Percentiles rank a stretch among this genome's conserved stretches.
phyloP scores from a whole-genome alignment of 108 stramenopile genomes.

The Asterionellopsis glacialis region DNA sequence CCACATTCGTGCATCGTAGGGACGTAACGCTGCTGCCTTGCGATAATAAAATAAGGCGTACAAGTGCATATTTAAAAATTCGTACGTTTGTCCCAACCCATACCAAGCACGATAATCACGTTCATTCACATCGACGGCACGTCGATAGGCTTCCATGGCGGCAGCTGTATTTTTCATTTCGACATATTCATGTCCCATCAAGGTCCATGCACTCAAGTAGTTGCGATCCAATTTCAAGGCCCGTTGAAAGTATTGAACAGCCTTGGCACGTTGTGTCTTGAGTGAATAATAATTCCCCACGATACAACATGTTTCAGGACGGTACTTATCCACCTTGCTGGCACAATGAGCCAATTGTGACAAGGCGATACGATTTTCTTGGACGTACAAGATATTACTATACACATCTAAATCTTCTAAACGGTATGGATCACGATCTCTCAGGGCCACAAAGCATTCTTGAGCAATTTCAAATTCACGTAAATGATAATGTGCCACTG shows the following conservation, averaged over 20 bases:
- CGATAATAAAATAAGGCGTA: constrained; percentile 95
- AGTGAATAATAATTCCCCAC: constrained; percentile 96
- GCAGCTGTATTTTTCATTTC: constrained; percentile 96
- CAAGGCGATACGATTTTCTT: constrained; percentile 78
- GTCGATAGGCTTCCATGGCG: constrained; percentile 97
- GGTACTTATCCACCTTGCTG: constrained; percentile 84
- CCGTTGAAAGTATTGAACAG: constrained; percentile 94
- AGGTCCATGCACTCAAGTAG: constrained; percentile 94
- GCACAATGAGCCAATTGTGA: constrained; percentile 87
- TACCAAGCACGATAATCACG: constrained; percentile 98
- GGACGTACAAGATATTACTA: constrained; percentile 93
- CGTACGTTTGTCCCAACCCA: constrained; percentile 98
- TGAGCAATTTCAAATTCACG: constrained; percentile 89
- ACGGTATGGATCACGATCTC: constrained; percentile 75
- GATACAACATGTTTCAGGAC: constrained; percentile 95
- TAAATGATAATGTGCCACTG: constrained; percentile 85
- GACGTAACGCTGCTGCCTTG: constrained; percentile 89
- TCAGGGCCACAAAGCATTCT: constrained; percentile 70
- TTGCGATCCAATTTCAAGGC: constrained; percentile 87
- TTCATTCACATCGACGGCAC: constrained; percentile 90
- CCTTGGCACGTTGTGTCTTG: constrained; percentile 92
- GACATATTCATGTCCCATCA: constrained; percentile 97
- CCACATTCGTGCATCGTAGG: constrained; percentile 99
- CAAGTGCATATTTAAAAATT: constrained; percentile 92
- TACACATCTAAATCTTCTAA: constrained; percentile 92